Base-by-base conservation (phyloP, 257 asterid species). In the Penstemon barbatus region DNA sequence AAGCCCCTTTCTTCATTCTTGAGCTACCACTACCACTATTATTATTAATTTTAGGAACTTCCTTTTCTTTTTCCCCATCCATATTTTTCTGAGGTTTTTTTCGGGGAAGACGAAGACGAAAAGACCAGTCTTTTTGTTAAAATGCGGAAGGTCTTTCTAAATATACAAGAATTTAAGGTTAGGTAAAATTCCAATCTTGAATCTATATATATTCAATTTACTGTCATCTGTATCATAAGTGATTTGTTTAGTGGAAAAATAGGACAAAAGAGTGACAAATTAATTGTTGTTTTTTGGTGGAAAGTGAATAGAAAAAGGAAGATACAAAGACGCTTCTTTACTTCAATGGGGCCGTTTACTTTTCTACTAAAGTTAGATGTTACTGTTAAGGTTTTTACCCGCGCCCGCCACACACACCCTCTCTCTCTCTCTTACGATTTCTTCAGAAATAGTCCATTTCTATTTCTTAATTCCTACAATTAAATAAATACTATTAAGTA, bases 1-100 rank as follows among this genome's bases (percentile, higher is more conserved):
- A 75, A 51, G 77, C 76, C 68, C 97, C 97, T 81, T 86, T 94
- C 81, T 91, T 90, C 96, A 94, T 80, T 49, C 11, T 53, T 8
- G 15, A 36, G 45, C 60, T 46, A 54, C 12, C 3, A 54, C 60
- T 46, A 54, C 12, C 3, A 54, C 38, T 53, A 33, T 48, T 15
- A 65, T 63, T 33, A 44, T 39, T 46, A 45, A 37, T 61, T 11
- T 43, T n/a, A 48, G 71, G 57, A 50, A 67, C 48, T 42, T 36
- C 25, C 57, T 36, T 18, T 33, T 52, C 56, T 18, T 51, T 48
- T 25, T 36, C 57, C 57, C 4, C 5, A 38, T 11, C 5, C 55
- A 43, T 18, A 9, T 56, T 15, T 37, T 53, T n/a, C 62, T 68
- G 77, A 72, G 15, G 10, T 8, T 46, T 70, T 60, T 8, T 46